phyloP scores from a whole-genome alignment of 768 basidiomycete genomes.

The Tephrocybe sp. region DNA sequence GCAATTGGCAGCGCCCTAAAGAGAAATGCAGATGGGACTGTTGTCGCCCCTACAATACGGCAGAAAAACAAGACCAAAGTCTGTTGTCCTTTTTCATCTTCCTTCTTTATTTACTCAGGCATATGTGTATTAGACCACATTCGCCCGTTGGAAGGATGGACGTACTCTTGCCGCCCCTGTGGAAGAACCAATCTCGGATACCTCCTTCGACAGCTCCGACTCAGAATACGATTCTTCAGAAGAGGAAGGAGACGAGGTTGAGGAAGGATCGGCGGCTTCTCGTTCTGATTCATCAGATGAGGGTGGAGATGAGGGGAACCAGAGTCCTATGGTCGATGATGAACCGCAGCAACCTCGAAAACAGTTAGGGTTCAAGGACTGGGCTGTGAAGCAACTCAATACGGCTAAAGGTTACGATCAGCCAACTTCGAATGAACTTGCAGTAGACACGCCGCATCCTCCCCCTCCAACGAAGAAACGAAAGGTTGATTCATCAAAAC shows the following conservation, averaged over 20 bases:
- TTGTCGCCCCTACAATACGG: conserved; percentile 47
- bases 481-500: conserved; percentile 32
- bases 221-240: conserved; percentile 55
- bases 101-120: neutral
- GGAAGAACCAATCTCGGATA: conserved; percentile 48
- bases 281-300: conserved; percentile 4
- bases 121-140: conserved; percentile 26
- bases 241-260: conserved; percentile 18
- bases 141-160: conserved; percentile 49
- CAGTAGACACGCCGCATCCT: conserved; percentile 17
- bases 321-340: conserved; percentile 18
- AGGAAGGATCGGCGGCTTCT: conserved; percentile 5
- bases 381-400: conserved; percentile 81
- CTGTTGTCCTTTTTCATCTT: conserved; percentile 15
- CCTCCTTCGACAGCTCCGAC: conserved; percentile 77
- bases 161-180: conserved; percentile 19
- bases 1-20: conserved; percentile 64
- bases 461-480: conserved; percentile 44
- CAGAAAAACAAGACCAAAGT: conserved; percentile 45
- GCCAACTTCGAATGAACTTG: conserved; percentile 16
- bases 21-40: conserved; percentile 61
- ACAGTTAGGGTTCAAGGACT: conserved; percentile 73
- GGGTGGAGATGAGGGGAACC: conserved; percentile 11
- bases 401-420: conserved; percentile 36
- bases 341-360: conserved; percentile 31